Percentiles rank a stretch among this genome's conserved stretches.
phyloP scores from a whole-genome alignment of 2,329 filamentous ascomycete species.

The Periconia sp. region DNA sequence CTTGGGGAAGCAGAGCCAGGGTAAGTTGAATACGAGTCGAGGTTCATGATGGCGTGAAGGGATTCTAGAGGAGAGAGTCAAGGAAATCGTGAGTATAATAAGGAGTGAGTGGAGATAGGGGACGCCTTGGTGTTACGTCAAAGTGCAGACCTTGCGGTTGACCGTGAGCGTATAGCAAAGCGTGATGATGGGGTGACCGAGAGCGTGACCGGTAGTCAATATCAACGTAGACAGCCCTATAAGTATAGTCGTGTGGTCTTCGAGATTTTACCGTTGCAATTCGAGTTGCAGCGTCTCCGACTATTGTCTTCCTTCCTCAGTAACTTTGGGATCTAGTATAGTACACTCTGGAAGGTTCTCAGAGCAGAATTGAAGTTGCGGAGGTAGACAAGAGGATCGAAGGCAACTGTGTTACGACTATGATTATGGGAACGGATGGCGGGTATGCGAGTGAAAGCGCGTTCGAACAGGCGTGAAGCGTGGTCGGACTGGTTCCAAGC shows the following conservation, averaged over 20 bases:
- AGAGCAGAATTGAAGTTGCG: conserved; percentile 2
- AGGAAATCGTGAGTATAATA: conserved; percentile 23
- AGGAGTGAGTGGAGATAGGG: conserved; percentile 36
- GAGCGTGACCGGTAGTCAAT: conserved; percentile 44
- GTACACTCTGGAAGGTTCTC: too few relatives aligned
- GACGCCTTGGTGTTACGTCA: conserved; percentile 36
- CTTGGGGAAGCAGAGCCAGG: conserved; percentile 37
- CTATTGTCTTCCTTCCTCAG: conserved; percentile 14
- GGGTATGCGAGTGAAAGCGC: conserved; percentile 30
- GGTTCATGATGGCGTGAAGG: conserved; percentile 40
- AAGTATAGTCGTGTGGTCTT: conserved; percentile 38
- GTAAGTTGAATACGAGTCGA: conserved; percentile 36
- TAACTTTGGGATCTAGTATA: conserved; percentile 15
- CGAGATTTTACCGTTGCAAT: conserved; percentile 17
- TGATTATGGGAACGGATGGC: conserved; percentile 28
- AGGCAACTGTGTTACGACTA: conserved; percentile 10
- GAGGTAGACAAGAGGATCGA: conserved; percentile 5
- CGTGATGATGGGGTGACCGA: conserved; percentile 45
- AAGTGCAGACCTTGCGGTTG: conserved; percentile 40
- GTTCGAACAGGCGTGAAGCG: conserved; percentile 32
- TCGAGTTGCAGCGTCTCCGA: conserved; percentile 21
- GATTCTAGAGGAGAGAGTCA: conserved; percentile 20
- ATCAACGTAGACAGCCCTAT: conserved; percentile 38
- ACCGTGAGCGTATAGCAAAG: conserved; percentile 36
- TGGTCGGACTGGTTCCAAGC: conserved; percentile 37